Base-by-base conservation (phyloP, 2,329 filamentous ascomycete genomes). In the Coniochaeta hoffmannii region DNA sequence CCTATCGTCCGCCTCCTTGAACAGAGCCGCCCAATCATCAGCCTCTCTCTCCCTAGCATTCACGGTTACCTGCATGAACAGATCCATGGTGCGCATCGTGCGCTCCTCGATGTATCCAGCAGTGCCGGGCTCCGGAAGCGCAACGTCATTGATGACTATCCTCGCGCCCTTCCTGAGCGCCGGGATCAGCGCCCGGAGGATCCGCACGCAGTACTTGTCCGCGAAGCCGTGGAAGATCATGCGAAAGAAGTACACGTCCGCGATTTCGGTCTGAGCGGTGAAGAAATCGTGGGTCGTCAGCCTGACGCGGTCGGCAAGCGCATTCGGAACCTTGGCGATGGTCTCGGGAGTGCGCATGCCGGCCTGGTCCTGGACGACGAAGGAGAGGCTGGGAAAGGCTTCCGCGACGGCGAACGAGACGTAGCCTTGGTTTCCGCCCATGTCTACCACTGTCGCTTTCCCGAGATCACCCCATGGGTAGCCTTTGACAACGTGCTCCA, bases 141-240 rank as follows among this genome's bases (percentile, higher is more conserved):
- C 61, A 6, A 56, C 56, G 30, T 68, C 65, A 52, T 64, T 65
- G 53, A 68, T 57, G 51, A 68, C 54, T 17, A 66, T 53, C 30
- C 56, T 60, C 12, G 65, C 60, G 1, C 65, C 65, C 3, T 57
- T 57, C 32, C 64, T 65, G 10, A 71, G 57, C 3, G 62, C 65
- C 9, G 68, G 67, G 9, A 68, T 57, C 6, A 72, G 60, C 1
- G 60, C 61, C 17, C 62, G 59, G 22, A 71, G 57, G 34, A 72
- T 68, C 44, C 64, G 57, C 1, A 69, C 50, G 49, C 60, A 65
- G 56, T 71, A 68, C 53, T 65, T 66, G 57, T 73, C 66, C 1
- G 63, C 55, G 60, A 66, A 72, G 53, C 64, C 65, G 56, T 71
- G 69, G 49, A 71, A 64, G 36, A 71, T 67, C 52, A 61, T 62